Evolutionary conservation across 1,284 basidiomycete species (phyloP).

Genomic region (Trichosporon faecale): DNA sequence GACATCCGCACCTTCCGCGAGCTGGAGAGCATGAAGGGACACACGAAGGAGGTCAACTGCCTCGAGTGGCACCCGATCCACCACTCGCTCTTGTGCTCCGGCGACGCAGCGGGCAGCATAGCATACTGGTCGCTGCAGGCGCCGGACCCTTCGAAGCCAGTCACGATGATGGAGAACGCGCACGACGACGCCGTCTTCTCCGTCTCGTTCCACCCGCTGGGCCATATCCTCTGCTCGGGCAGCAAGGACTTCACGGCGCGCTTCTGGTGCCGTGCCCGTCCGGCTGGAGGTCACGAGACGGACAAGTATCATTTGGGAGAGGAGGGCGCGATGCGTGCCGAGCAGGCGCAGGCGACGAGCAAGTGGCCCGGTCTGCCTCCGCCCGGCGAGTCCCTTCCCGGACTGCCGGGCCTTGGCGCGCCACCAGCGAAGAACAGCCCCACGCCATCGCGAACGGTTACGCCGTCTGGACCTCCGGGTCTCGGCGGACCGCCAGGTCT

Average conservation of each 20-base stretch:
- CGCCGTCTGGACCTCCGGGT: conserved; percentile 11
- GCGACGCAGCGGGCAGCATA: conserved; percentile 88
- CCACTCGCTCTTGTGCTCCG: conserved; percentile 79
- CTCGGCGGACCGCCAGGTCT: conserved; percentile 10
- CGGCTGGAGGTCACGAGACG: conserved; percentile 62
- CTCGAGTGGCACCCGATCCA: conserved; percentile 95
- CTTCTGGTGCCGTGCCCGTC: conserved; percentile 87
- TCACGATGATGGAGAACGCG: conserved; percentile 80
- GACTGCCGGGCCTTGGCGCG: conserved; percentile 17
- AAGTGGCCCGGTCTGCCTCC: conserved; percentile 21
- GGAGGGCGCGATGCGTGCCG: conserved; percentile 33
- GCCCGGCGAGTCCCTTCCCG: conserved; percentile 7
- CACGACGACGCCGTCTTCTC: conserved; percentile 98
- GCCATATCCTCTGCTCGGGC: conserved; percentile 86
- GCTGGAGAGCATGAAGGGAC: conserved; percentile 81
- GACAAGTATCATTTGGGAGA: conserved; percentile 54
- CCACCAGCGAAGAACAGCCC: neutral
- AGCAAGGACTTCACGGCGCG: conserved; percentile 96
- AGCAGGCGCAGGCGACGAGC: conserved; percentile 16
- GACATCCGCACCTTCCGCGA: conserved; percentile 98
- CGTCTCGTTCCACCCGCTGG: conserved; percentile 90
- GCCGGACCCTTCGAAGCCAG: conserved; percentile 57
- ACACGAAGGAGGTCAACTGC: conserved; percentile 96
- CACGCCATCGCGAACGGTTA: conserved; percentile 10
- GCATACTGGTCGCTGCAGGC: conserved; percentile 80